These are phyloP conservation scores for Malassezia dermatis DNA, from an alignment of 1,284 basidiomycete species.

Conservation along the genomic window DNA sequence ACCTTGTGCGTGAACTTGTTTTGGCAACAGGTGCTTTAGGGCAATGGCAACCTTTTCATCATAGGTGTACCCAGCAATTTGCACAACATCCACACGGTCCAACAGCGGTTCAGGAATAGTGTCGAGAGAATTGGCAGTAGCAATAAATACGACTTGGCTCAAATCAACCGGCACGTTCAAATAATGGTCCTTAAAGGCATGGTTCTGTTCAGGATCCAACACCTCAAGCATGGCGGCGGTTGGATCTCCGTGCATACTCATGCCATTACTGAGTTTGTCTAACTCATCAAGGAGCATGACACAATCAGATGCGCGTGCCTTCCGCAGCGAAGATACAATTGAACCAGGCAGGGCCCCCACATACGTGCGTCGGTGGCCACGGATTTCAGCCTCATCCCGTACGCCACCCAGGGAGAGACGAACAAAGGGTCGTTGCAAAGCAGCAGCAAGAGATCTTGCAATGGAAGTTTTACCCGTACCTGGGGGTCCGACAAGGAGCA, in stretches of 20 bases:
- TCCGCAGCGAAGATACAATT: slow-evolving; percentile 51
- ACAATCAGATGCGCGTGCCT: slow-evolving; percentile 49
- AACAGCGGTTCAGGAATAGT: slow-evolving; percentile 50
- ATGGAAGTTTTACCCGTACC: slow-evolving; percentile 47
- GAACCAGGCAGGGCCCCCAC: slow-evolving; percentile 57
- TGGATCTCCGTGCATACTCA: slow-evolving; percentile 49
- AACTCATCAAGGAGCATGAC: slow-evolving; percentile 51
- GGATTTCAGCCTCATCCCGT: slow-evolving; percentile 50
- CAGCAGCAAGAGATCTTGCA: slow-evolving; percentile 52
- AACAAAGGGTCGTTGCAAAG: slow-evolving; percentile 60
- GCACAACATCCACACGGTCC: slow-evolving; percentile 50
- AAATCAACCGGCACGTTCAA: slow-evolving; percentile 46
- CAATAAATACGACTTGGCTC: slow-evolving; percentile 50
- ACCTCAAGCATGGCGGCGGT: slow-evolving; percentile 51
- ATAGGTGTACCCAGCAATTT: slow-evolving; percentile 50
- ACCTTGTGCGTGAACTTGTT: slow-evolving; percentile 67
- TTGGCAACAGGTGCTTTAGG: slow-evolving; percentile 61
- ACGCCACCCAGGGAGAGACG: slow-evolving; percentile 49
- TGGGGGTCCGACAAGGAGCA: slow-evolving; percentile 55
- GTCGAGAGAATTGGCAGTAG: slow-evolving; percentile 50
- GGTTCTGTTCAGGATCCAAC: slow-evolving; percentile 50
- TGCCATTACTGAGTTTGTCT: slow-evolving; percentile 49
- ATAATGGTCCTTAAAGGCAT: slow-evolving; percentile 50
- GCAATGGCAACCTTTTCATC: slow-evolving; percentile 51
- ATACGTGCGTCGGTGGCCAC: slow-evolving; percentile 46